A percentile compares a stretch with the other conserved stretches of the same genome.
phyloP scores from a whole-genome alignment of 1,139 yeast genomes.

The Suhomyces taliae region DNA sequence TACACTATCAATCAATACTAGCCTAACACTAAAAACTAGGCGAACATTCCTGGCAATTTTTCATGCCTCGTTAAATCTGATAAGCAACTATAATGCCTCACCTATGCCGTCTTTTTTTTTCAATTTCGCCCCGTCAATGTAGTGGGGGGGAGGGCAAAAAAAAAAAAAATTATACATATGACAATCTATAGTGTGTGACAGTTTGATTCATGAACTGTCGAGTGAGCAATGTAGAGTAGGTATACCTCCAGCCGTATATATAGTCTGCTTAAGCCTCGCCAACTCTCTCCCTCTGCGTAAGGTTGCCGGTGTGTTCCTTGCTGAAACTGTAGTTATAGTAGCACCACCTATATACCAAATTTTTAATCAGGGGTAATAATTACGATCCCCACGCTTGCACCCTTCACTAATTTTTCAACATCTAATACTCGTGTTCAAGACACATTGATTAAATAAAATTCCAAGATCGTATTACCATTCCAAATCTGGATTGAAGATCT shows the following conservation, averaged over 20 bases:
- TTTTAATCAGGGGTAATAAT: not conserved
- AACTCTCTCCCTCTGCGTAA: too few species aligned
- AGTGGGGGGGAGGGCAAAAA: not conserved
- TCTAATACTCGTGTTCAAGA: not conserved
- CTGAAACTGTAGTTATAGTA: too few species aligned
- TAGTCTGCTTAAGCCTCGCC: too few species aligned
- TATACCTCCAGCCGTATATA: too few species aligned
- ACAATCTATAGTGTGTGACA: not conserved
- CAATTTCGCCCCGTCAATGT: not conserved
- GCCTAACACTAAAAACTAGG: not conserved
- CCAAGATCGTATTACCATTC: too few species aligned
- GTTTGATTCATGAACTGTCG: not conserved
- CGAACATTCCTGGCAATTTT: not conserved
- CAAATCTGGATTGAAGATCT: too few species aligned
- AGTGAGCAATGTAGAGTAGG: too few species aligned
- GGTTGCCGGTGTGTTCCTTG: too few species aligned
- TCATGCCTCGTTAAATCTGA: not conserved
- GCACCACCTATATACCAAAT: too few species aligned
- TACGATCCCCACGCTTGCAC: not conserved
- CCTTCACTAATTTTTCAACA: not conserved
- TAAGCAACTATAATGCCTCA: not conserved
- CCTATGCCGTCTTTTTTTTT: not conserved
- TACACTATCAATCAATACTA: too few species aligned
- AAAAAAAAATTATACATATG: not conserved
- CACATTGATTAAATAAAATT: not conserved